Evolutionary conservation across 1,284 basidiomycete genomes (phyloP).

Genomic region (Puccinia horiana): DNA sequence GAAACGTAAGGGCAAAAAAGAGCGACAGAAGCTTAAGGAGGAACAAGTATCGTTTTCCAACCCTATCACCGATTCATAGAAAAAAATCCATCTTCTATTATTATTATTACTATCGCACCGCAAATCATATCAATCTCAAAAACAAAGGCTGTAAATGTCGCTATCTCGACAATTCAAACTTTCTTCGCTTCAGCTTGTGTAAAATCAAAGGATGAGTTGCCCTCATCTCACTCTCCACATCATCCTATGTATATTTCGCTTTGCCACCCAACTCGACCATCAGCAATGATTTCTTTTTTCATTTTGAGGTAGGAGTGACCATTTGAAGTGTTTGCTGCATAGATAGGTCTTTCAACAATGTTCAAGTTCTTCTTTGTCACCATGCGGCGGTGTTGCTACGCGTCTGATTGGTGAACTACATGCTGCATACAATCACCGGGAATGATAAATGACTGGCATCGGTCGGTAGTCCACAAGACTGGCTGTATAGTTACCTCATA

Average conservation of each 20-base stretch:
- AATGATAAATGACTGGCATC: no score
- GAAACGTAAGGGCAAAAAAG: constrained; percentile 62
- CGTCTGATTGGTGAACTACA: no score
- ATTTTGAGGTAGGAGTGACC: no score
- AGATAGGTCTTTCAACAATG: no score
- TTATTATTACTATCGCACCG: not conserved
- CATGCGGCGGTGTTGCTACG: no score
- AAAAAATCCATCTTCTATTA: not conserved
- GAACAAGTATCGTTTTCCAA: not conserved
- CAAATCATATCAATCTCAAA: not conserved
- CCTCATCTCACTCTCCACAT: not conserved
- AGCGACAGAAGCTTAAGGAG: constrained; percentile 55
- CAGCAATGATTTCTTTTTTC: not conserved
- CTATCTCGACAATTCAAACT: not conserved
- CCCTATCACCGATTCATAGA: not conserved
- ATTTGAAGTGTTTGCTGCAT: no score
- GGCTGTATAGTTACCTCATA: no score
- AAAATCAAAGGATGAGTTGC: not conserved
- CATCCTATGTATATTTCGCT: not conserved
- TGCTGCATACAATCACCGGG: no score
- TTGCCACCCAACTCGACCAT: no score
- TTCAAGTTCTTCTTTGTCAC: no score
- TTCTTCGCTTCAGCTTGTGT: not conserved
- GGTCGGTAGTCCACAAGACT: no score
- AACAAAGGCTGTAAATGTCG: not conserved